Base-by-base conservation (phyloP, 169 alveolate genomes). In the Plasmodium malariae region DNA sequence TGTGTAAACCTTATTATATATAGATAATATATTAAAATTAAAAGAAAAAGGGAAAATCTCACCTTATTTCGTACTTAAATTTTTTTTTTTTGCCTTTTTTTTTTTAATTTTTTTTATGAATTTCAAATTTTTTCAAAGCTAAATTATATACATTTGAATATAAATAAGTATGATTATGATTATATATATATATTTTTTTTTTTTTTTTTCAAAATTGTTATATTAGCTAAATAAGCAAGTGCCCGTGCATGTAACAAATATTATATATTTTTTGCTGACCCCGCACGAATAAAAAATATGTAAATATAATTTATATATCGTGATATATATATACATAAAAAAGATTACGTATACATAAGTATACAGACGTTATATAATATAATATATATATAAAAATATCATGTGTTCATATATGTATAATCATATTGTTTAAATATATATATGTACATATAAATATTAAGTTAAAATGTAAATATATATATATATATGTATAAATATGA, bases 231-330 rank as follows among this genome's bases (percentile, higher is more conserved):
- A 74, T 43, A 19, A 26, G 45, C 73, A 37, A 19, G 57, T 37
- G 54, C 71, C 49, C 90, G 74, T 36, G 71, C 72, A 83, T 67
- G 90, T 80, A 80, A 80, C 90, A 14, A 80, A 80, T 45, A 55
- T 43, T 26, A 28, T 80, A 70, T 67, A 34, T 69, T 49, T 34
- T 34, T 45, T 43, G 67, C 89, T 76, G 78, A 40, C 89, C 62
- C 21, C 49, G 30, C 68, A 76, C 65, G 32, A 62, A 69, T 19
- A 69, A 76, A 76, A 43, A 62, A 67, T 5, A 68, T 28, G 48
- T 45, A 45, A 28, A 71, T 51, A 71, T 71, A 71, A 7, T 14
- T 55, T n/a, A n/a, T n/a, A n/a, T n/a, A 17, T 17, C 12, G 12
- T 21, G 30, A 49, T 59, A 71, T 48, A 59, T 36, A 36, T 71